Conservation (phyloP, 2,329 filamentous ascomycete species). For the Diaporthe sp. region DNA sequence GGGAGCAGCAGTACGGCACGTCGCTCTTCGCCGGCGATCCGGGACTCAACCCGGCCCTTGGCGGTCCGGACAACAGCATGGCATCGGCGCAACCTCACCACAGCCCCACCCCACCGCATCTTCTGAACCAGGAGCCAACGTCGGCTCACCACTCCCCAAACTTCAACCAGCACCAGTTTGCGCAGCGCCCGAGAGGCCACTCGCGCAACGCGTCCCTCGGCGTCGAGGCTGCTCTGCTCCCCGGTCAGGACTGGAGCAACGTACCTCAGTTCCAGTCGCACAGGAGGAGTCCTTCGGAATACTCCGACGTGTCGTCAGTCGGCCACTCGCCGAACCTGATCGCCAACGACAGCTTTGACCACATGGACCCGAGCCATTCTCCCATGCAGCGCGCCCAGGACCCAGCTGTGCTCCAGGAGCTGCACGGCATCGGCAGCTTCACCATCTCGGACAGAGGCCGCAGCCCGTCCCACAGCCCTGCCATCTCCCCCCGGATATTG, state of each 20-base stretch:
- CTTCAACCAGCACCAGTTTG: conserved; percentile 67
- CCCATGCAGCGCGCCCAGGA: conserved; percentile 83
- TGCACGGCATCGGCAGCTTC: conserved; percentile 82
- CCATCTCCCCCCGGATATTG: conserved; percentile 71
- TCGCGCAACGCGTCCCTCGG: conserved; percentile 68
- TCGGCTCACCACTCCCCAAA: conserved; percentile 68
- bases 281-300: conserved; percentile 87
- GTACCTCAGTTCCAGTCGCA: conserved; percentile 79
- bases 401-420: conserved; percentile 78
- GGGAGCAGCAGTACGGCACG: conserved; percentile 67
- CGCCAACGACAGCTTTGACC: conserved; percentile 82
- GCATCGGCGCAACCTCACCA: conserved; percentile 65
- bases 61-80: conserved; percentile 62
- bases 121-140: conserved; percentile 60
- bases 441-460: conserved; percentile 82
- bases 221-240: conserved; percentile 66
- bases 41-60: conserved; percentile 53
- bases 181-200: conserved; percentile 56
- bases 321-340: conserved; percentile 81
- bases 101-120: conserved; percentile 66
- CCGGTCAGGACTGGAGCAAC: conserved; percentile 64
- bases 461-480: conserved; percentile 81
- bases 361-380: conserved; percentile 77
- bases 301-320: conserved; percentile 88
- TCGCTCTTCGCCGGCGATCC: conserved; percentile 68